phyloP scores from a whole-genome alignment of 768 basidiomycete species.

The Fistulinella prunicolor region DNA sequence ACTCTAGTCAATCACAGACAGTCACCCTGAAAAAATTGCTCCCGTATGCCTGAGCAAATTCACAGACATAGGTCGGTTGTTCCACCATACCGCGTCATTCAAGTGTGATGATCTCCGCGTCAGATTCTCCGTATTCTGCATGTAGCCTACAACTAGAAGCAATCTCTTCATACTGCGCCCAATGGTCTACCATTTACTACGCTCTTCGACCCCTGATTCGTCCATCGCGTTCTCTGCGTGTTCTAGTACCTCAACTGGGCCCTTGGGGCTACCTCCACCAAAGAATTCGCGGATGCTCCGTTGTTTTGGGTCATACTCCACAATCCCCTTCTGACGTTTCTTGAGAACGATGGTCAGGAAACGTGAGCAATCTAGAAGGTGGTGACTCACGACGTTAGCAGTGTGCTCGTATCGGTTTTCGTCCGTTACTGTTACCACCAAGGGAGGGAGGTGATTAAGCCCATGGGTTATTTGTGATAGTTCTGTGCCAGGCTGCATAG shows the following conservation, averaged over 20 bases:
- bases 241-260: conserved; percentile 10
- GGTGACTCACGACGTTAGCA: conserved; percentile 48
- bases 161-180: not conserved
- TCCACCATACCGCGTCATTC: not conserved
- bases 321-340: conserved; percentile 74
- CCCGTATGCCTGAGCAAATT: conserved; percentile 64
- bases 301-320: conserved; percentile 75
- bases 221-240: conserved; percentile 28
- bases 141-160: conserved; percentile 10
- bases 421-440: conserved; percentile 47
- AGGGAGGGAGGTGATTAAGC: conserved; percentile 28
- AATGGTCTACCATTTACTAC: no score
- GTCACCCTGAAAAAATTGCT: conserved; percentile 66
- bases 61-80: conserved; percentile 16
- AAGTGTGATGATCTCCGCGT: not conserved
- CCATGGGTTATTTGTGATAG: conserved; percentile 16
- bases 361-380: not conserved
- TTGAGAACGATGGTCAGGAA: conserved; percentile 29
- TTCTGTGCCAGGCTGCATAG: conserved; percentile 29
- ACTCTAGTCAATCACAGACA: conserved; percentile 64
- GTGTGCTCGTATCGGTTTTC: conserved; percentile 58
- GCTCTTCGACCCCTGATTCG: conserved; percentile 13
- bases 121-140: conserved; percentile 11
- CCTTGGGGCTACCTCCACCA: conserved; percentile 32
- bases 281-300: conserved; percentile 76